Evolutionary conservation across 192 early-diverging fungal genomes (phyloP), one percentile per base, ranked within the genome.

Genomic region (Coemansia biformis): DNA sequence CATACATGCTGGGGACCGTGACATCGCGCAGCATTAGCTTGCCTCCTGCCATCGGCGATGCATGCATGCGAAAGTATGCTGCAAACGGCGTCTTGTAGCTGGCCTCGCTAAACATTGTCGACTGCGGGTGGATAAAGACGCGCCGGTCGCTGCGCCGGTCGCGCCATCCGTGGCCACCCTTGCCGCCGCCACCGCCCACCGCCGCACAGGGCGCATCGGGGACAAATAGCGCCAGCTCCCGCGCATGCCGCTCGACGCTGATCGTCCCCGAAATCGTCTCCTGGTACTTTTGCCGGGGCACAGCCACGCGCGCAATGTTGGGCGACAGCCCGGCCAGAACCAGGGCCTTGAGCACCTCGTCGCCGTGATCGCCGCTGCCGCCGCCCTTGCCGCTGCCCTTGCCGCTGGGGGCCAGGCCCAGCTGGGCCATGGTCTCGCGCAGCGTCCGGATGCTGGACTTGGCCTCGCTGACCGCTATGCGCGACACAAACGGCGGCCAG

Each of bases 121-220:
- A 91, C n/a, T 84, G 76, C 12, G 92, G 92, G 44, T 95, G 92
- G 9, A 95, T 39, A 50, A 90, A 92, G 7, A 91, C 84, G 5
- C 88, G 79, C 0, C 81, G 78, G 23, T 80, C 77, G 1, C 51
- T 54, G 19, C 76, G 54, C 43, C 64, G 48, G 8, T 23, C 18
- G 46, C 50, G 35, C 58, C 64, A 51, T 21, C 42, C 30, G 15
- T 35, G 21, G 8, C 5, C 0, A 26, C 8, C 23, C n/a, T n/a
- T n/a, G n/a, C n/a, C 30, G 15, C 38, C 28, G 8, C 5, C 0
- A 26, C 8, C 23, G 16, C 32, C 15, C 17, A 24, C 34, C 15
- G 2, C 21, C 8, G 26, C 5, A 5, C 33, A 68, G 18, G n/a
- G n/a, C n/a, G n/a, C n/a, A n/a, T 83, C 78, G 44, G 76, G 78